Evolutionary conservation across 2,329 filamentous ascomycete genomes (phyloP), one percentile per base, ranked within the genome.

Genomic region (Dothidotthia symphoricarpi): DNA sequence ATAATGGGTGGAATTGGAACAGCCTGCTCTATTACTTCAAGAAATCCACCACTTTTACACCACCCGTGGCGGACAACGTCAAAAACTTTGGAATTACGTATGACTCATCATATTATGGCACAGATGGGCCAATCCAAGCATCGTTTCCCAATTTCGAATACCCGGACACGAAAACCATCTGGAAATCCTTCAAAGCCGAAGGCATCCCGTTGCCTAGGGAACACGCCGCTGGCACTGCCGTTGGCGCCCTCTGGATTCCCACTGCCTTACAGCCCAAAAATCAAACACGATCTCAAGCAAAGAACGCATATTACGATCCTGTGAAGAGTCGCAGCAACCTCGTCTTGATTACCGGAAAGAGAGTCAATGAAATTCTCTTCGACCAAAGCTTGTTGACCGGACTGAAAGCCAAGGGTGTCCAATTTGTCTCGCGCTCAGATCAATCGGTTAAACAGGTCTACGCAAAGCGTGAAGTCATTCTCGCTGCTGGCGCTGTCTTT

Each of bases 401-500:
- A 3, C 41, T 49, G 24, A 48, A 41, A 6, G 53, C 55, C 12
- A 55, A 36, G n/a, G 53, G 54, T 1, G 45, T 57, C 3, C 47
- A 57, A 28, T 53, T 43, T 17, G 45, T 43, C n/a, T 55, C 53
- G 2, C 46, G 49, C 2, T 36, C 34, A 3, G 52, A 54, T 33
- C 43, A 47, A 4, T 48, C 52, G 0, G 31, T 51, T 6, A 51
- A 48, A 7, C 31, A 45, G 25, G 55, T 56, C 10, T 55, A 45
- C n/a, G 57, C 59, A 1, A 46, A 33, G 11, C 45, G 41, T 12
- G 81, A 85, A 46, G 73, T 83, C 7, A 73, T 85, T 25, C 59
- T 85, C 2, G 79, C 78, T 1, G 82, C 82, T 0, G 75, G 71
- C 17, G 66, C 51, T 77, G 27, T 73, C 75, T 53, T 80, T 76